Base-by-base conservation (phyloP, 192 early-diverging fungal species). In the Entomortierella parvispora region DNA sequence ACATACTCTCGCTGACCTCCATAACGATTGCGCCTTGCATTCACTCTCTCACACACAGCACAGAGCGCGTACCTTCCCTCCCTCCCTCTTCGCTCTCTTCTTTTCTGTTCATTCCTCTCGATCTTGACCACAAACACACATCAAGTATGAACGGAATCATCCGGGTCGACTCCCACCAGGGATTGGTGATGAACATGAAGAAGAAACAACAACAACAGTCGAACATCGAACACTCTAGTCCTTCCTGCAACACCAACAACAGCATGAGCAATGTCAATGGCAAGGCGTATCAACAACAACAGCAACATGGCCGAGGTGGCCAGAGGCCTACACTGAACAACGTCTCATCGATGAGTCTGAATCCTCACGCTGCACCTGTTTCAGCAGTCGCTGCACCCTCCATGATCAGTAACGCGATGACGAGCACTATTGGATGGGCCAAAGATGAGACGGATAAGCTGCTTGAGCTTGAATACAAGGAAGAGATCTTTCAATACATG, bases 401-500 rank as follows among this genome's bases (percentile, higher is more conserved):
- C 4, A 50, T 76, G 14, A 61, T 77, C 53, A 77, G 74, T 49
- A 77, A 68, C 50, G 74, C 74, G 26, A 77, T 77, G 74, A 77
- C 74, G 20, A 68, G 65, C 40, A 68, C 66, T 4, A 40, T 33
- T 44, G 74, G 74, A 10, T 77, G 74, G 74, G 51, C 65, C 34
- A 77, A 77, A 18, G 74, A 49, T 6, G 74, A 68, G 34, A 68
- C 74, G 0, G 74, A 77, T 23, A 50, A 77, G 45, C 55, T 77
- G 52, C 56, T 77, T 6, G 74, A 77, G 42, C 45, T 77, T 14
- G 74, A 77, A 25, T 77, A 77, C 56, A 77, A 77, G 60, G 74
- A 77, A 47, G 74, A 77, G 55, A 77, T 77, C 44, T 77, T 77
- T 59, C 65, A 77, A 53, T 77, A 77, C 49, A 77, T 77, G 74